Evolutionary conservation across 805 yeast genomes (phyloP).

Genomic region (Grigorovia humatica): DNA sequence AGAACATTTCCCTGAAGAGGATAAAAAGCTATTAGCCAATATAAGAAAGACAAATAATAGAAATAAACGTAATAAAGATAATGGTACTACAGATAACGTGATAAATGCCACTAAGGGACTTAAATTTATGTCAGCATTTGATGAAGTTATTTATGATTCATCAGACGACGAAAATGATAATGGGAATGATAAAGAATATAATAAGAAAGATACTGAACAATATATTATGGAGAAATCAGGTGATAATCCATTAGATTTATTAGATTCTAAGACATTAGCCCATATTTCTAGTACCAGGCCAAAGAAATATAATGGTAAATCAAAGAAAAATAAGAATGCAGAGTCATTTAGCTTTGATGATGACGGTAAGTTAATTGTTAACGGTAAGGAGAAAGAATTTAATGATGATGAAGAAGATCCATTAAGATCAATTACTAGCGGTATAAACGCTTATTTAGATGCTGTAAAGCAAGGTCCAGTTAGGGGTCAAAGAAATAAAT

Average conservation of each 20-base stretch:
- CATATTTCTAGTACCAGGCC: slow-evolving; percentile 87
- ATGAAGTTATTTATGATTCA: slow-evolving; percentile 78
- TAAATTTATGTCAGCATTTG: slow-evolving; percentile 76
- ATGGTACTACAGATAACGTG: slow-evolving; percentile 13
- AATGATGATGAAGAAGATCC: slow-evolving; percentile 36
- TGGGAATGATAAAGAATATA: slow-evolving; percentile 12
- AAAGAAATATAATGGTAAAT: slow-evolving; percentile 38
- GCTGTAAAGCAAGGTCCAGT: slow-evolving; percentile 91
- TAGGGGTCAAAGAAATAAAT: slow-evolving; percentile 84
- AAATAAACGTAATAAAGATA: slow-evolving; percentile 58
- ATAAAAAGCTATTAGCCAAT: slow-evolving; percentile 69
- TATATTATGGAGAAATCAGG: slow-evolving; percentile 58
- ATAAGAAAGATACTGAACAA: slow-evolving; percentile 34
- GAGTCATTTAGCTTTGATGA: slow-evolving; percentile 27
- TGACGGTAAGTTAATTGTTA: slow-evolving; percentile 29
- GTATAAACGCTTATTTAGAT: slow-evolving; percentile 85
- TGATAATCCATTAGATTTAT: slow-evolving; percentile 78
- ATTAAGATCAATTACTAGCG: slow-evolving; percentile 37
- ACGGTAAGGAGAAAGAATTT: slow-evolving; percentile 20
- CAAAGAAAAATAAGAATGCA: slow-evolving; percentile 23
- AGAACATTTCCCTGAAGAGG: slow-evolving; percentile 80
- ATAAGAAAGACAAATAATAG: slow-evolving; percentile 81
- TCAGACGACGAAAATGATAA: slow-evolving; percentile 50
- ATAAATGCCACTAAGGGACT: slow-evolving; percentile 26
- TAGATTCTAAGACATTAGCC: slow-evolving; percentile 75